Evolutionary conservation across 2,329 filamentous ascomycete genomes (phyloP), one percentile per base, ranked within the genome.

Genomic region (Oidium heveae): DNA sequence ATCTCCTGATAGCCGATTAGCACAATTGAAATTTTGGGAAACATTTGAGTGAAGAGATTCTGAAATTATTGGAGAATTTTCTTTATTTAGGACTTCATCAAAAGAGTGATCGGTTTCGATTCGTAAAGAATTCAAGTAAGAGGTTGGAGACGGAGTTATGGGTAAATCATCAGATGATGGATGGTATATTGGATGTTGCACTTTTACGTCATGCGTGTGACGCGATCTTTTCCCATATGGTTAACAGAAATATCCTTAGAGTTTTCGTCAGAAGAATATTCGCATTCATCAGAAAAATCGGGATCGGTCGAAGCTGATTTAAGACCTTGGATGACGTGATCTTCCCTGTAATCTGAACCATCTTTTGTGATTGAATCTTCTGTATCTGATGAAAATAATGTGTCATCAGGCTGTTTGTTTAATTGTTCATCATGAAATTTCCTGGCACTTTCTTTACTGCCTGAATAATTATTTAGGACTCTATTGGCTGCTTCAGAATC

Each of bases 251-350:
- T 6, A 43, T 43, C 39, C 16, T 43, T 16, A 43, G 79, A 64
- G 84, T 91, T 32, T 87, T 89, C 33, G 86, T 50, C 47, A n/a
- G 20, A 9, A 22, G 44, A 24, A 47, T 22, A 47, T 47, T 47
- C 44, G 18, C 6, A n/a, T n/a, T n/a, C n/a, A n/a, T n/a, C 28
- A 32, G 47, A 32, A 34, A 50, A 8, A 50, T 50, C 47, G 12
- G 47, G 22, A 33, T 50, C 47, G 7, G 39, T 43, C n/a, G 39
- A 43, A 43, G 47, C 47, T 32, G 47, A 50, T 32, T 8, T 34
- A 33, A 10, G 34, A 13, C n/a, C 28, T 9, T n/a, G 8, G 13
- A 20, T 28, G 10, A 13, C 15, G 3, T 32, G 22, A n/a, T 50
- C 9, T n/a, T 33, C 28, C 12, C 34, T 3, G 28, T 34, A 32